Evolutionary conservation across 768 basidiomycete genomes (phyloP), one percentile per base, ranked within the genome.

Genomic region (Leucosporidium yakuticum): DNA sequence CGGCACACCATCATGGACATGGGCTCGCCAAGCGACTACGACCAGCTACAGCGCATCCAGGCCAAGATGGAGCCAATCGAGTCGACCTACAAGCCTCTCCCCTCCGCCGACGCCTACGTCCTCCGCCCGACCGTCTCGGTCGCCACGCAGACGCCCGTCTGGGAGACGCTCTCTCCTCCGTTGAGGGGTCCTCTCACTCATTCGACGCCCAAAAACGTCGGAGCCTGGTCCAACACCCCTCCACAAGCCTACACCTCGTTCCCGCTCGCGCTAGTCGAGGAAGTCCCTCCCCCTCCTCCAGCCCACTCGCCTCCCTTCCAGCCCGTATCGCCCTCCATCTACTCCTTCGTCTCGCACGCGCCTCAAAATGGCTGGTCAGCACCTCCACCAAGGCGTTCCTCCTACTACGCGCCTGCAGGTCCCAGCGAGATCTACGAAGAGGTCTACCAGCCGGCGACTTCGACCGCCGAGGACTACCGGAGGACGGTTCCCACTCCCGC

Each of bases 271-370:
- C 19, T 51, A 23, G 23, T 23, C 50, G 50, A 23, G 19, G 63
- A 12, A 6, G 39, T 54, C 15, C 60, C 63, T 6, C 60, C 59
- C 11, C 44, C 44, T 14, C 51, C 62, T 50, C 4, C 32, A 39
- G 25, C 69, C 36, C 54, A 62, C 50, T 29, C 51, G 11, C 56
- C 47, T 53, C 49, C 32, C 29, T 23, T 23, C 25, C 55, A 9
- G 9, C 59, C 36, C 48, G 55, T 62, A 31, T 70, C 69, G 21
- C 69, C 69, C 5, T 70, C 69, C 34, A 66, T 70, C 54, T 70
- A 70, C 59, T 70, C 69, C 8, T 55, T 70, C 36, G 50, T 59
- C 8, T 70, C 69, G 11, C 57, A 63, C 39, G 50, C 50, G 3
- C 25, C 21, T 14, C 50, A 23, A 9, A 14, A 51, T 19, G 14